A percentile compares a stretch with the other conserved stretches of the same genome.
Conservation (phyloP, 495 filamentous ascomycete species). For the Neurospora pannonica region DNA sequence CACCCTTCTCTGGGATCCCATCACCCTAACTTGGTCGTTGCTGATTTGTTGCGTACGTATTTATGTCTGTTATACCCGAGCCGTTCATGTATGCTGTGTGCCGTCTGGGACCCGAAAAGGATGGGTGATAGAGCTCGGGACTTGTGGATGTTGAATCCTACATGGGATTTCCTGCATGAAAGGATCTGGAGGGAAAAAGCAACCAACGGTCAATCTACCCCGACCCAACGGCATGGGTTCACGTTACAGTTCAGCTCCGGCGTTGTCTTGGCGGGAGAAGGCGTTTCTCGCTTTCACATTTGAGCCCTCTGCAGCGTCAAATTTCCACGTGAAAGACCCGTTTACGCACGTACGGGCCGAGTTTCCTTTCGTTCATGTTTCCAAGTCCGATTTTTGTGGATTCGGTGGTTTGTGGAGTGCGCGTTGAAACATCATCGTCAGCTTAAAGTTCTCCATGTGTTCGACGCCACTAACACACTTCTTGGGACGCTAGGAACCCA, state of each 20-base stretch:
- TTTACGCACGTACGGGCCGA: background rate
- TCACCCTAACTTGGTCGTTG: background rate
- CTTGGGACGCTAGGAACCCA: background rate
- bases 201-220: background rate
- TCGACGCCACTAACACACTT: background rate
- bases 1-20: background rate
- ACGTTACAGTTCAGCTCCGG: background rate
- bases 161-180: background rate
- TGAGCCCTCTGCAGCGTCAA: background rate
- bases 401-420: background rate
- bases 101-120: background rate
- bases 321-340: background rate
- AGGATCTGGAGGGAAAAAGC: background rate
- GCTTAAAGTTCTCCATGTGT: background rate
- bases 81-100: background rate
- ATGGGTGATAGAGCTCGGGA: background rate
- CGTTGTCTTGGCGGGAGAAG: background rate
- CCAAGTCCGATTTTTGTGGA: background rate
- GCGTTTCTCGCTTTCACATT: background rate
- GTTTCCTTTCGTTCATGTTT: background rate
- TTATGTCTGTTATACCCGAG: background rate
- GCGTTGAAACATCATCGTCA: background rate
- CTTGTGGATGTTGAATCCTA: background rate
- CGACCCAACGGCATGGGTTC: background rate
- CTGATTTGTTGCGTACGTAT: background rate